Base-by-base conservation (phyloP, 2,329 filamentous ascomycete genomes). In the Amauroascus verrucosus region DNA sequence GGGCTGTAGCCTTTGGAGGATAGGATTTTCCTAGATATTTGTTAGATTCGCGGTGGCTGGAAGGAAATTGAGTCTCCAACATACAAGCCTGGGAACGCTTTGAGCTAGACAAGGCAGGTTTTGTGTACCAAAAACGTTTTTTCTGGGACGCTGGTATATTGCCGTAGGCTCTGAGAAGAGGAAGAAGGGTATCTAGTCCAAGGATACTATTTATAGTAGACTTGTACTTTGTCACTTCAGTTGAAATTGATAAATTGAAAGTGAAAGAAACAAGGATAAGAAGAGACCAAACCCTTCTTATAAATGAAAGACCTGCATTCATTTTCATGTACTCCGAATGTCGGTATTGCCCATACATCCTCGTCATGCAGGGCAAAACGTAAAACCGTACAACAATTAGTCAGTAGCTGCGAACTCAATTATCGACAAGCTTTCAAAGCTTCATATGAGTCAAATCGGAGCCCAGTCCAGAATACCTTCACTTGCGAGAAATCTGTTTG, bases 281-380 rank as follows among this genome's bases (percentile, higher is more conserved):
- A 48, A 51, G 43, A 30, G 35, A 11, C 40, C 18, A 22, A 43
- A 20, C 44, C 30, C 48, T 53, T 53, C 43, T 55, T 55, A 55
- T 55, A 54, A 20, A 47, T 14, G 33, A 8, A 7, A n/a, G 9
- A 4, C 11, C 13, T 13, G 8, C 32, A 14, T 32, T 28, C 28
- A 33, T 20, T 20, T 13, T 32, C 9, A 30, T 9, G 5, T 30
- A 30, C 26, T 18, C 33, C 33, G 33, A 35, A 13, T 13, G 4
- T 13, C 33, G 33, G 33, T 7, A 1, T 24, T 1, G 6, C 18
- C 28, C n/a, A 35, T 35, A 9, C 16, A 26, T 30, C 24, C 24
- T n/a, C 30, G 6, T 13, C 24, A 28, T 33, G 8, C 26, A 9
- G 46, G 22, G 30, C 11, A 40, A 48, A 26, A 26, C 40, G 26